These are phyloP conservation scores for Umbellularia californica DNA, from an alignment of 164 flowering plant genomes.

Conservation along the genomic window DNA sequence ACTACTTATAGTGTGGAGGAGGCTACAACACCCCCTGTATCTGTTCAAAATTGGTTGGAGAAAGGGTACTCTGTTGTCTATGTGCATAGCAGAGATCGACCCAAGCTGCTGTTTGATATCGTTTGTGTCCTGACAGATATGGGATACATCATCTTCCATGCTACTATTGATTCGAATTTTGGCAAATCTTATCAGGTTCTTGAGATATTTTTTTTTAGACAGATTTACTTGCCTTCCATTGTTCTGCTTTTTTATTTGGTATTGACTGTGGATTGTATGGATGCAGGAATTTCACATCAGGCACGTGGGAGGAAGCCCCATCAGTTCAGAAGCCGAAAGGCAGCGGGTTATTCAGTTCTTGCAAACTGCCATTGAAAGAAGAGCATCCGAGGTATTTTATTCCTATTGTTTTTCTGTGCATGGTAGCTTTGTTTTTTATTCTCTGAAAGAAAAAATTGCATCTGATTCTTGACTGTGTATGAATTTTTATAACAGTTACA, in stretches of 20 bases:
- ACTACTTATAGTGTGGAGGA: neutral
- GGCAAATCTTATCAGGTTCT: slow-evolving; percentile 23
- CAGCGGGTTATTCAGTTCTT: slow-evolving; percentile 66
- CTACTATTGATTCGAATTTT: slow-evolving; percentile 14
- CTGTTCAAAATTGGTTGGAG: slow-evolving; percentile 22
- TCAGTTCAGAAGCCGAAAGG: slow-evolving; percentile 71
- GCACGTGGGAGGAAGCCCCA: slow-evolving; percentile 75
- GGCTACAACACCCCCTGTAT: neutral
- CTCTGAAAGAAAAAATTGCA: neutral
- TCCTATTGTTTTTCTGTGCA: neutral
- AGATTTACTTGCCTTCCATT: neutral
- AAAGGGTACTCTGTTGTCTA: slow-evolving; percentile 27
- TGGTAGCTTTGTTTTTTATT: neutral
- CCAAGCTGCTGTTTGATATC: slow-evolving; percentile 25
- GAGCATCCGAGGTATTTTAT: slow-evolving; percentile 71
- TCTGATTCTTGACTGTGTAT: neutral
- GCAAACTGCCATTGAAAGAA: slow-evolving; percentile 68
- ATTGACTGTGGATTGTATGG: neutral
- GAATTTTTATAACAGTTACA: too few relatives aligned
- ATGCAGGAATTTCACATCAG: slow-evolving; percentile 73
- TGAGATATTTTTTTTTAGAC: neutral
- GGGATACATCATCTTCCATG: slow-evolving; percentile 35
- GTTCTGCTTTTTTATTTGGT: slow-evolving; percentile 7
- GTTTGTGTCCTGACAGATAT: slow-evolving; percentile 31
- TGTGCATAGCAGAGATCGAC: slow-evolving; percentile 28